Evolutionary conservation across 805 yeast species (phyloP), one percentile per base, ranked within the genome.

Genomic region (Candida verbasci): DNA sequence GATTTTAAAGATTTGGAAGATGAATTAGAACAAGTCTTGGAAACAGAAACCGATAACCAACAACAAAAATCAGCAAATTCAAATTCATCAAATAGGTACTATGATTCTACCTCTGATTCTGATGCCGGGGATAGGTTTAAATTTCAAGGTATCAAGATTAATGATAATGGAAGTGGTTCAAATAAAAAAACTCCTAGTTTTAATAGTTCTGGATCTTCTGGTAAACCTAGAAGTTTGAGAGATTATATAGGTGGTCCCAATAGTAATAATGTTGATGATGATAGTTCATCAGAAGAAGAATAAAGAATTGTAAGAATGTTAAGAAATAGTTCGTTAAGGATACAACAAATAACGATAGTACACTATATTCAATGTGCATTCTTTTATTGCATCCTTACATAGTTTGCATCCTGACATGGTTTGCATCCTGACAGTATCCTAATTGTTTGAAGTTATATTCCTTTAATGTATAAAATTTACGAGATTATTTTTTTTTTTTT

Each of bases 1-100:
- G 72, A 66, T 20, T 67, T 67, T 40, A 60, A 60, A 27, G 72
- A 66, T 43, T 53, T 67, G 29, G 73, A 67, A 35, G 65, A 64
- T 38, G 68, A 67, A 40, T 46, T 67, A 24, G 58, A 65, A 37
- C 70, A 67, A 42, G 71, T 65, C 5, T 46, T 67, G 26, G 70
- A 55, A 23, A n/a, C n/a, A n/a, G n/a, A n/a, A n/a, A n/a, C n/a
- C n/a, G 58, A 55, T 15, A 49, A 52, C 2, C 26, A 24, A 16
- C 28, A 26, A 24, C 22, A 16, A 6, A 15, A 6, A 29, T 7
- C 8, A 24, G 26, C 22, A 29, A 29, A 29, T 18, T 12, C 24
- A 6, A 8, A 17, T 4, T 6, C 10, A 4, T 16, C 22, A 17
- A 17, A 28, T 10, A 5, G 12, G 15, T 18, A 55, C 22, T 9